These are phyloP conservation scores for Scheffersomyces stipitis DNA, from an alignment of 805 yeast genomes.

Conservation along the genomic window DNA sequence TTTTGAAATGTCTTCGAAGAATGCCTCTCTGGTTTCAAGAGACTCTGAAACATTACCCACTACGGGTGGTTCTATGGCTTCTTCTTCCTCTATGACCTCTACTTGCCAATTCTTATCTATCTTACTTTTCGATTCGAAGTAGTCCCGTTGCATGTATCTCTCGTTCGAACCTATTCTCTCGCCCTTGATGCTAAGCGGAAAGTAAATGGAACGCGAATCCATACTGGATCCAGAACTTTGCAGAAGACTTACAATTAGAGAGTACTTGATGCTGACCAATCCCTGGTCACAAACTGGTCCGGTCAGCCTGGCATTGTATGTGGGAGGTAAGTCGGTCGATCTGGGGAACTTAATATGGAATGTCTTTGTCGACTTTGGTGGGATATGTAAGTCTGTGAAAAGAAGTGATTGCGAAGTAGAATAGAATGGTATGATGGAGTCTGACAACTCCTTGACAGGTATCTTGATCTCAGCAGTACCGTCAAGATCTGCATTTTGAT, in stretches of 20 bases:
- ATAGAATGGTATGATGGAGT: slow-evolving; percentile 38
- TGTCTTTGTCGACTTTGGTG: slow-evolving; percentile 13
- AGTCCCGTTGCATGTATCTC: slow-evolving; percentile 28
- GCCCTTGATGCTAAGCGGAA: slow-evolving; percentile 31
- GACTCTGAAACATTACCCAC: background rate
- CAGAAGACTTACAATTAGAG: slow-evolving; percentile 34
- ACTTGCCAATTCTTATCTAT: slow-evolving; percentile 32
- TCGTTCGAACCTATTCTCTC: slow-evolving; percentile 24
- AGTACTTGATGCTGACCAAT: slow-evolving; percentile 34
- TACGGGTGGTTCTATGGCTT: background rate
- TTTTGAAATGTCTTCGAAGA: slow-evolving; percentile 30
- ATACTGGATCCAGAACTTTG: slow-evolving; percentile 12
- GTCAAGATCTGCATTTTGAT: slow-evolving; percentile 1
- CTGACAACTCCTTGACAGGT: slow-evolving; percentile 25
- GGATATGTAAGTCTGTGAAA: slow-evolving; percentile 30
- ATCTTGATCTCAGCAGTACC: slow-evolving; percentile 2
- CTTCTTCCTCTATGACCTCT: slow-evolving; percentile 4
- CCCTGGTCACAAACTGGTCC: slow-evolving; percentile 42
- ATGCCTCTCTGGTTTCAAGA: slow-evolving; percentile 13
- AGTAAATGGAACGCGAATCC: slow-evolving; percentile 28
- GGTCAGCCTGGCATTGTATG: slow-evolving; percentile 42
- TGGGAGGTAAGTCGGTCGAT: slow-evolving; percentile 32
- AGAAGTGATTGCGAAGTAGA: slow-evolving; percentile 39
- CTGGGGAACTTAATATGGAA: slow-evolving; percentile 25
- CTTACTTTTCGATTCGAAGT: slow-evolving; percentile 19